phyloP scores from a whole-genome alignment of 805 yeast species.

The Saturnispora mendoncae region DNA sequence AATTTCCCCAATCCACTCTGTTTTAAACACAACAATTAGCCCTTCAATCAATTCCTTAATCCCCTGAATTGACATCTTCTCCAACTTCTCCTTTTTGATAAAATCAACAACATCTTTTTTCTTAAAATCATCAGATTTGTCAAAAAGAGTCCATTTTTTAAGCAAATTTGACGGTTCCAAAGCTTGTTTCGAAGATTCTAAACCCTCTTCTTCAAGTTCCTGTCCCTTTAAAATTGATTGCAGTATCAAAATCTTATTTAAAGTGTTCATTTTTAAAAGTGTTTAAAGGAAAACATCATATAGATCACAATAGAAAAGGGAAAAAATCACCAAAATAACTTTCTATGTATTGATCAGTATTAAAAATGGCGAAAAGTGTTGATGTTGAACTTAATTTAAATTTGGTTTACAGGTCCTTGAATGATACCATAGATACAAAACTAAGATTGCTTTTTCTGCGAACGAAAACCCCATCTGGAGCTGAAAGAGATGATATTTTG shows the following conservation, averaged over 20 bases:
- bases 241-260: slow-evolving; percentile 1
- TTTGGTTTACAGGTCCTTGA: neutral
- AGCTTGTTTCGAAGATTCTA: neutral
- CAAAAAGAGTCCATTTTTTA: neutral
- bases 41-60: neutral
- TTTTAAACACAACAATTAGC: neutral
- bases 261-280: neutral
- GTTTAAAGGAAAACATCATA: too few species aligned
- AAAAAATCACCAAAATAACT: too few species aligned
- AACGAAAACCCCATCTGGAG: neutral
- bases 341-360: too few species aligned
- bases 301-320: too few species aligned
- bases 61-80: neutral
- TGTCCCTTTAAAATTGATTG: slow-evolving; percentile 5
- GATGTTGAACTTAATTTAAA: slow-evolving; percentile 5
- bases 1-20: neutral
- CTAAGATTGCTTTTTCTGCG: neutral
- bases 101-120: neutral
- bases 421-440: neutral
- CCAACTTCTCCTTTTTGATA: slow-evolving; percentile 2
- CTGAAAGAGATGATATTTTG: slow-evolving; percentile 2
- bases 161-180: neutral
- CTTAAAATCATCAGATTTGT: neutral
- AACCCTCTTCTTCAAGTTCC: slow-evolving; percentile 3
- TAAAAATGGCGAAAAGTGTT: slow-evolving; percentile 1